Percentiles rank a stretch among this genome's conserved stretches.
phyloP scores from a whole-genome alignment of 768 basidiomycete species.

The Russula dissimulans region DNA sequence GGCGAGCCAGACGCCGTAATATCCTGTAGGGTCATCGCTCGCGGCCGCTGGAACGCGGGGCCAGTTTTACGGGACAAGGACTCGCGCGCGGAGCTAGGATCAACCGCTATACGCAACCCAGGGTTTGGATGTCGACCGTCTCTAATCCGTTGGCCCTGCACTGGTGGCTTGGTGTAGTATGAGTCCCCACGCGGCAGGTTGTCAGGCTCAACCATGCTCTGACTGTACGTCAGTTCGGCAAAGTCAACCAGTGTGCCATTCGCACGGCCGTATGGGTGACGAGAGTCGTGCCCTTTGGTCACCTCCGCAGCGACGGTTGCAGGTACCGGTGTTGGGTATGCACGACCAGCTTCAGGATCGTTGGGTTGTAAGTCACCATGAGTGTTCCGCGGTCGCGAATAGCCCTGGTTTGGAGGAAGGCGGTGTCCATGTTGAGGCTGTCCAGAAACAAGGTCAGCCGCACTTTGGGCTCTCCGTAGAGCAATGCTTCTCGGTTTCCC shows the following conservation, averaged over 20 bases:
- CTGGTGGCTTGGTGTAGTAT: background rate
- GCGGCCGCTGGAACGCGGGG: background rate
- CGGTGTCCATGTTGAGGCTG: background rate
- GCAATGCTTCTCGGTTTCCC: background rate
- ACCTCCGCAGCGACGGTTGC: background rate
- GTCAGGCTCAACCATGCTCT: background rate
- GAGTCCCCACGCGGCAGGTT: background rate
- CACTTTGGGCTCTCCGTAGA: slow-evolving; percentile 13
- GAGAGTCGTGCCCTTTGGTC: background rate
- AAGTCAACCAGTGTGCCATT: background rate
- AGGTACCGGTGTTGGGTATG: background rate
- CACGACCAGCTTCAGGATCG: background rate
- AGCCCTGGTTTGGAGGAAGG: background rate
- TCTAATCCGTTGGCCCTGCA: background rate
- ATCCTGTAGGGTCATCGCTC: background rate
- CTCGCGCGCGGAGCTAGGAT: background rate
- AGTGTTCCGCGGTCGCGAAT: background rate
- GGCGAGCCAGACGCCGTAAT: background rate
- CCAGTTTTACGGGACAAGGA: background rate
- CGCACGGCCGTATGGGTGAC: background rate
- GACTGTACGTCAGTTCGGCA: background rate
- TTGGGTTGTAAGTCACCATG: background rate
- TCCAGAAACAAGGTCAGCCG: slow-evolving; percentile 1
- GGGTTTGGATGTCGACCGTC: background rate
- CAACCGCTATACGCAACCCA: background rate